Conservation (phyloP, 208 protist species). For the Crithidia acanthocephali region DNA sequence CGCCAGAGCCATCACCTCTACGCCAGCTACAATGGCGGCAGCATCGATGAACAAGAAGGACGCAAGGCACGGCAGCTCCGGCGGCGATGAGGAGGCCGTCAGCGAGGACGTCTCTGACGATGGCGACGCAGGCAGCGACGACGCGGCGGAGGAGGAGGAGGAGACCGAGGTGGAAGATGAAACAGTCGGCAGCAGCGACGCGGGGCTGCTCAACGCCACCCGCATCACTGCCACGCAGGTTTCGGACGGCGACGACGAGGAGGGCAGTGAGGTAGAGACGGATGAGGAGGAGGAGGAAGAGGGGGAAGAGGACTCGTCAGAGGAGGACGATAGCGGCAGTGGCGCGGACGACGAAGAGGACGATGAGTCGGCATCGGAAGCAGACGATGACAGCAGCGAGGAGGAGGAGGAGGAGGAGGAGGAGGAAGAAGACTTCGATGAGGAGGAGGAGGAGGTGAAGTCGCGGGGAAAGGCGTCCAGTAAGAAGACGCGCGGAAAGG, state of each 20-base stretch:
- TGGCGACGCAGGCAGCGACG: slow-evolving; percentile 7
- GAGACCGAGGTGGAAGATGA: slow-evolving; percentile 32
- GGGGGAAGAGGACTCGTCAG: slow-evolving; percentile 12
- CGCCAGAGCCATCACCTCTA: no score
- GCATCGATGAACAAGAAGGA: no score
- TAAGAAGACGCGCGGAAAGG: not conserved
- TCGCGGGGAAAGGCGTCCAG: not conserved
- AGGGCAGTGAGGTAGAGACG: slow-evolving; percentile 13
- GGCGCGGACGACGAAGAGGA: slow-evolving; percentile 30
- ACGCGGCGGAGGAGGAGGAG: slow-evolving; percentile 32
- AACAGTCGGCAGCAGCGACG: slow-evolving; percentile 16
- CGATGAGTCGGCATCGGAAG: slow-evolving; percentile 23
- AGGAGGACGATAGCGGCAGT: slow-evolving; percentile 22
- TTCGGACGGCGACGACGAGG: slow-evolving; percentile 14
- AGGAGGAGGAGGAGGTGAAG: not conserved
- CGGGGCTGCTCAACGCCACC: slow-evolving; percentile 8
- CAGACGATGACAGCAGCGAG: slow-evolving; percentile 11
- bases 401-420: slow-evolving; percentile 18
- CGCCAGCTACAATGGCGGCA: no score
- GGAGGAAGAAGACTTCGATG: slow-evolving; percentile 9
- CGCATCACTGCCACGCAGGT: no score
- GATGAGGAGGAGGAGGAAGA: slow-evolving; percentile 23
- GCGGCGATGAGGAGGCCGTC: not conserved
- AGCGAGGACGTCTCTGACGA: slow-evolving; percentile 12
- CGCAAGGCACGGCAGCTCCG: not conserved